Evolutionary conservation across 2,329 filamentous ascomycete genomes (phyloP).

Genomic region (Hymenoscyphus fructigenus): DNA sequence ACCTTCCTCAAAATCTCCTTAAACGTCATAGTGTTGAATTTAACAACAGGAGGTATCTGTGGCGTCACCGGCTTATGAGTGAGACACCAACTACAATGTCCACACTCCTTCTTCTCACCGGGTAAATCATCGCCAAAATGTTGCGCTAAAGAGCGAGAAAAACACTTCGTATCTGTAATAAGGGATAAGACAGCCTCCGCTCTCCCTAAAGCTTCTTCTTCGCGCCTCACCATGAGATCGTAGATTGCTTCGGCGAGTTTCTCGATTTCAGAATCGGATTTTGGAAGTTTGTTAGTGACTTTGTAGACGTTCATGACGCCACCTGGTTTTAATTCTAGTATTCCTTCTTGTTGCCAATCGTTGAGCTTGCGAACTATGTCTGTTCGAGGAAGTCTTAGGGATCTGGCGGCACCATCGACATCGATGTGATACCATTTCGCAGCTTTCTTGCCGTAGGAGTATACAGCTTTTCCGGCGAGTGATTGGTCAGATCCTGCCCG

Average conservation of each 20-base stretch:
- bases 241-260: conserved; percentile 49
- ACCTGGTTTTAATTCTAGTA: conserved; percentile 51
- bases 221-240: conserved; percentile 49
- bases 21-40: conserved; percentile 44
- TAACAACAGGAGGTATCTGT: conserved; percentile 40
- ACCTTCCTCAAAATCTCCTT: conserved; percentile 45
- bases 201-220: conserved; percentile 52
- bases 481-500: conserved; percentile 41
- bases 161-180: conserved; percentile 52
- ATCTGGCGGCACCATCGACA: conserved; percentile 41
- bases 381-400: conserved; percentile 39
- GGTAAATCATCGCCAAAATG: conserved; percentile 58
- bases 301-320: conserved; percentile 56
- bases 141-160: conserved; percentile 50
- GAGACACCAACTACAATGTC: conserved; percentile 53
- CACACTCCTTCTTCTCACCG: conserved; percentile 46
- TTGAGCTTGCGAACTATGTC: conserved; percentile 56
- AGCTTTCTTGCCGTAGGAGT: conserved; percentile 41
- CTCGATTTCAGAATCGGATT: conserved; percentile 42
- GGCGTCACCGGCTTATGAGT: conserved; percentile 42
- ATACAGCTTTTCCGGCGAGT: conserved; percentile 46
- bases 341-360: conserved; percentile 48
- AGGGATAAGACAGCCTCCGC: conserved; percentile 52
- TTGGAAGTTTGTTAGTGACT: conserved; percentile 48
- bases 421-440: conserved; percentile 49